Percentiles rank a stretch among this genome's conserved stretches.
Evolutionary conservation across 2,329 filamentous ascomycete genomes (phyloP).

Genomic region (Calonectria multiphialidica): DNA sequence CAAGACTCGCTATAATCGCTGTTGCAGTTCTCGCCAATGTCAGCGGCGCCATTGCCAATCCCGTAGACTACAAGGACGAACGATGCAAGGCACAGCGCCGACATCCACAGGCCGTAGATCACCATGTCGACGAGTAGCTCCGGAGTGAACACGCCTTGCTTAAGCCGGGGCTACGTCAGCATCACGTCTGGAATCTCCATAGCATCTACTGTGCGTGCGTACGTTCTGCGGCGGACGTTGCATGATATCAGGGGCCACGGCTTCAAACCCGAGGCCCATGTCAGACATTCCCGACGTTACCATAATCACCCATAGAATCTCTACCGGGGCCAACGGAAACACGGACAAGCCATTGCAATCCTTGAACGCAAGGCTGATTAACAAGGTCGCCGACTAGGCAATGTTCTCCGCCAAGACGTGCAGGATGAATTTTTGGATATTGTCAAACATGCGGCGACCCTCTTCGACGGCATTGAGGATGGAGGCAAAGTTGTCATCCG

Average conservation of each 20-base stretch:
- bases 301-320: slow-evolving; percentile 86
- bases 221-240: slow-evolving; percentile 75
- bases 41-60: slow-evolving; percentile 58
- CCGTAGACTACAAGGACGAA: slow-evolving; percentile 66
- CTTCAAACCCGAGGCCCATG: slow-evolving; percentile 81
- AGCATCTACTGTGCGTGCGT: slow-evolving; percentile 28
- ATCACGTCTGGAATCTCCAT: background rate
- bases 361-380: slow-evolving; percentile 79
- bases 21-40: slow-evolving; percentile 72
- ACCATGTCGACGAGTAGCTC: slow-evolving; percentile 76
- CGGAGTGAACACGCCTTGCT: slow-evolving; percentile 71
- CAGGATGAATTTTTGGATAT: slow-evolving; percentile 80
- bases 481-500: slow-evolving; percentile 79
- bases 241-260: slow-evolving; percentile 77
- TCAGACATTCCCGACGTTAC: slow-evolving; percentile 80
- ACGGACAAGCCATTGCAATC: slow-evolving; percentile 72
- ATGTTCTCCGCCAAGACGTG: slow-evolving; percentile 77
- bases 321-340: slow-evolving; percentile 79
- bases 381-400: slow-evolving; percentile 74
- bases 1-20: slow-evolving; percentile 64
- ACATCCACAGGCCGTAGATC: slow-evolving; percentile 76
- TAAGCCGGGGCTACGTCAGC: slow-evolving; percentile 41
- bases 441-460: slow-evolving; percentile 78
- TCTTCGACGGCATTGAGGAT: slow-evolving; percentile 80
- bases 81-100: slow-evolving; percentile 66